Conservation (phyloP, 2,329 filamentous ascomycete genomes). For the Parafenestella ontariensis region DNA sequence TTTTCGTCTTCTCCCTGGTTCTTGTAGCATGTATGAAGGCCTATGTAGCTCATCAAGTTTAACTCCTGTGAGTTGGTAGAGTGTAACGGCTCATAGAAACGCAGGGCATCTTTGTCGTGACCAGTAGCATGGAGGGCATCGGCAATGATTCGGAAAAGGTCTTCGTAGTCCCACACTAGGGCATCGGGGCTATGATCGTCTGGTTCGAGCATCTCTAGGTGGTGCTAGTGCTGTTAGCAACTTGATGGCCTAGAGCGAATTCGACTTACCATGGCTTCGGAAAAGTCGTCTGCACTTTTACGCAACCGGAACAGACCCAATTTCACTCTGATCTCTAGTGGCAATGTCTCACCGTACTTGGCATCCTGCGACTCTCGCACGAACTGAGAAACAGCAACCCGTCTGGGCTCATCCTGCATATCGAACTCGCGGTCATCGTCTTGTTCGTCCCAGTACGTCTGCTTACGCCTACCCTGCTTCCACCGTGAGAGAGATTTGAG, state of each 20-base stretch:
- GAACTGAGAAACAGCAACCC: conserved; percentile 68
- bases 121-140: conserved; percentile 63
- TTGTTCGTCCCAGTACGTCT: conserved; percentile 78
- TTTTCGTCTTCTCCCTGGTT: conserved; percentile 67
- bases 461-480: conserved; percentile 77
- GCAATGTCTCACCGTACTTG: conserved; percentile 76
- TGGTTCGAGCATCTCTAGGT: conserved; percentile 71
- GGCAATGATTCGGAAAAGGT: conserved; percentile 78
- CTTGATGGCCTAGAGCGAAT: conserved; percentile 60
- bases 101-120: conserved; percentile 62
- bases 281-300: conserved; percentile 64
- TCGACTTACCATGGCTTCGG: conserved; percentile 75
- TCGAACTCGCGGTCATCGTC: conserved; percentile 93
- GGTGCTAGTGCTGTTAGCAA: conserved; percentile 46
- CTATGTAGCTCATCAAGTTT: conserved; percentile 40
- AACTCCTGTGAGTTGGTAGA: conserved; percentile 31
- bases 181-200: conserved; percentile 60
- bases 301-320: conserved; percentile 83
- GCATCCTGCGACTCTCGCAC: conserved; percentile 60
- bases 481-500: conserved; percentile 79
- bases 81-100: conserved; percentile 63
- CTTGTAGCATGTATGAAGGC: conserved; percentile 68
- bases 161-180: conserved; percentile 70
- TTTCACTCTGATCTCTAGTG: conserved; percentile 82
- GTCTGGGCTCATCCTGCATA: conserved; percentile 70